Conservation (phyloP, 2,329 filamentous ascomycete species). For the Colletotrichum caudatum region DNA sequence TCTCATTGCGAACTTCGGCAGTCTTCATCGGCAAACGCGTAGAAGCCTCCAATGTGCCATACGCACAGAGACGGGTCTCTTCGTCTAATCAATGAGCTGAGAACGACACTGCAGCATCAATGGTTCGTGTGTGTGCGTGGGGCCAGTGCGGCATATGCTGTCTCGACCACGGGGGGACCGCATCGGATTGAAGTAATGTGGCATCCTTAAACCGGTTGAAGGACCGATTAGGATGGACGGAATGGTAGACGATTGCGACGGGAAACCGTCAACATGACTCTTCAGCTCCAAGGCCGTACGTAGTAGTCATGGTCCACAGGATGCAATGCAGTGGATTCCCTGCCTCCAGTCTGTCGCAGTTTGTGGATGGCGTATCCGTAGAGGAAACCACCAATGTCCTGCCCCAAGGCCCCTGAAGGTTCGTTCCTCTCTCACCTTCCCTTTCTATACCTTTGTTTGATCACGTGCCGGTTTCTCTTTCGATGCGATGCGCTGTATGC, state of each 20-base stretch:
- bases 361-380: neutral
- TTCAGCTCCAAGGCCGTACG: neutral
- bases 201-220: neutral
- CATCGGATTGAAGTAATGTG: neutral
- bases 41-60: neutral
- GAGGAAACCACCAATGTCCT: neutral
- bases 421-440: neutral
- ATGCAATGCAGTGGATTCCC: neutral
- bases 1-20: constrained; percentile 32
- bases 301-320: neutral
- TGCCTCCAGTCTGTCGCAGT: neutral
- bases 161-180: neutral
- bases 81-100: neutral
- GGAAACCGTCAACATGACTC: neutral
- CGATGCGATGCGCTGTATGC: no score
- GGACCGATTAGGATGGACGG: neutral
- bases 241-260: neutral
- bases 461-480: neutral
- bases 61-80: neutral
- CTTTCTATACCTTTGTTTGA: neutral
- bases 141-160: constrained; percentile 2
- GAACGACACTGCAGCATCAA: neutral
- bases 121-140: constrained; percentile 6
- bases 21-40: constrained; percentile 12
- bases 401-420: neutral